Evolutionary conservation across 1,139 yeast genomes (phyloP), one percentile per base, ranked within the genome.

Genomic region (Kurtzmaniella quercitrusa): DNA sequence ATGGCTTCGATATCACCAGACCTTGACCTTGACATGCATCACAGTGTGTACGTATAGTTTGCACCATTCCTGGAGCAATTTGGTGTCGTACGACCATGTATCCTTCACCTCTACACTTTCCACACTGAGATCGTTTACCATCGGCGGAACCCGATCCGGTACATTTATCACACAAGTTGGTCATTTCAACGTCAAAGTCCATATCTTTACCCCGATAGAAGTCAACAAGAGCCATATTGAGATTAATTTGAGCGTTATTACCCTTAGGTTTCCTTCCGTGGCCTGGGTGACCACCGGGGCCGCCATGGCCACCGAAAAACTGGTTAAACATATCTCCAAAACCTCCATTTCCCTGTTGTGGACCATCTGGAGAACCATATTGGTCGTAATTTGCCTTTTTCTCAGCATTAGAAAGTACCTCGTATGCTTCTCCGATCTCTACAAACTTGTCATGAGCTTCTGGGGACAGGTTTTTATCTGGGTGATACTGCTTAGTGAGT

Each of bases 391-490:
- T 75, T 35, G 71, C 58, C 47, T 88, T 77, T 62, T 88, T 87
- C 44, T 85, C 87, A 12, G 76, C 65, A 58, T 91, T 91, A 46
- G 83, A 78, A 48, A 93, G 74, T 11, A 89, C 88, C 48, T 91
- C 98, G 60, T 93, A 93, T 0, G 98, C 98, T 53, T 86, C 95
- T 7, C 96, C 96, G 22, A 93, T 79, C 60, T 89, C 95, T 42
- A 93, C 83, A 62, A 89, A 93, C 63, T 78, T 84, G 45, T 84
- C 84, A 50, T 87, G 91, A 2, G 97, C 95, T 36, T 76, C 84
- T 18, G 87, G 93, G 50, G 84, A 80, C 4, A 73, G 84, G 57
- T 93, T 93, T 68, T 94, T 93, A 62, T 93, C 98, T 1, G 98
- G 98, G 59, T 93, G 98, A 62, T 79, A 89, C 57, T 87, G 88